A percentile compares a stretch with the other conserved stretches of the same genome.
Evolutionary conservation across 2,329 filamentous ascomycete species (phyloP).

Genomic region (Sclerotinia nivalis): DNA sequence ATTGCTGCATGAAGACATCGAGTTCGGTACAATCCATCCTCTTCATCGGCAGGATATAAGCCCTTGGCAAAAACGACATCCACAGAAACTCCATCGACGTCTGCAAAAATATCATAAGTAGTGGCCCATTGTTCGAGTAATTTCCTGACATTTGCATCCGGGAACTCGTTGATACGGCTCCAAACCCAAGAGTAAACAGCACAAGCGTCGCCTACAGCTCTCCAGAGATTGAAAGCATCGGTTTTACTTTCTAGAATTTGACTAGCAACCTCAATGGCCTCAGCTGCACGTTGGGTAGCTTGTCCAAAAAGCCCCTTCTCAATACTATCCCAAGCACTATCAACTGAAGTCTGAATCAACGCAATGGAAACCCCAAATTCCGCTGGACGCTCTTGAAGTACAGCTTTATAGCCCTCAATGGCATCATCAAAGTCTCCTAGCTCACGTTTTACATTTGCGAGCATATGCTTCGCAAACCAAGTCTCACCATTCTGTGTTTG

Average conservation of each 20-base stretch:
- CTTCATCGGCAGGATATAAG: conserved; percentile 39
- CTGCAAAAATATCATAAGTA: conserved; percentile 61
- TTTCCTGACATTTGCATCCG: conserved; percentile 54
- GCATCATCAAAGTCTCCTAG: conserved; percentile 87
- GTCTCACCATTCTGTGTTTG: conserved; percentile 63
- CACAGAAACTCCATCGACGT: conserved; percentile 65
- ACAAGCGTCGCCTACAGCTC: conserved; percentile 84
- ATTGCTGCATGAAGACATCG: conserved; percentile 71
- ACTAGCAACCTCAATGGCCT: conserved; percentile 68
- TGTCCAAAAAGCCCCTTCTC: conserved; percentile 87
- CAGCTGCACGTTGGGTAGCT: conserved; percentile 67
- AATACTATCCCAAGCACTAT: conserved; percentile 74
- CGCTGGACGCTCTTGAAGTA: conserved; percentile 64
- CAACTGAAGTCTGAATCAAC: conserved; percentile 82
- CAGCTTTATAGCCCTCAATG: conserved; percentile 71
- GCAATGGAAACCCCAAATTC: conserved; percentile 90
- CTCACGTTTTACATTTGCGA: conserved; percentile 91
- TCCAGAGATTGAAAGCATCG: conserved; percentile 93
- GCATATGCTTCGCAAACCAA: conserved; percentile 97
- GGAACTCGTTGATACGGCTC: conserved; percentile 63
- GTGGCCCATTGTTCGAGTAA: conserved; percentile 60
- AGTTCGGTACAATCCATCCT: conserved; percentile 49
- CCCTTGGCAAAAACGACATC: conserved; percentile 42
- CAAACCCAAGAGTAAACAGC: conserved; percentile 80
- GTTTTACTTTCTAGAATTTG: conserved; percentile 60